Percentiles rank a stretch among this genome's conserved stretches.
Conservation (phyloP, 2,329 filamentous ascomycete species). For the Alternaria arborescens region DNA sequence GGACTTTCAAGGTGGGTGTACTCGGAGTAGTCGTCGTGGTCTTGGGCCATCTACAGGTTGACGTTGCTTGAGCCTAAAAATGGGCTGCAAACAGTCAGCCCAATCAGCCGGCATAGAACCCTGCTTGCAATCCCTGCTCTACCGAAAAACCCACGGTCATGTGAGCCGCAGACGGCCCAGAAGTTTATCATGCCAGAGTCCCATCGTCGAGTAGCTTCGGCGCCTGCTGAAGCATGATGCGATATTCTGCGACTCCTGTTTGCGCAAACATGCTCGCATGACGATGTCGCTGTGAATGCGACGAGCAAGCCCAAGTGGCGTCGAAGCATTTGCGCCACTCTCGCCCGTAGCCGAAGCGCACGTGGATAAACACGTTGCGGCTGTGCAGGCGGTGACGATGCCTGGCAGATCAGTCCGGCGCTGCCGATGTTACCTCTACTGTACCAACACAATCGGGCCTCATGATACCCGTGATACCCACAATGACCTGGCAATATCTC, state of each 20-base stretch:
- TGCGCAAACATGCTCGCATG: constrained; percentile 23
- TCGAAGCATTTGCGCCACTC: constrained; percentile 27
- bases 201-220: constrained; percentile 44
- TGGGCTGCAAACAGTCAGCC: constrained; percentile 41
- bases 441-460: constrained; percentile 10
- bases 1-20: constrained; percentile 40
- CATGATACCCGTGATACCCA: constrained; percentile 9
- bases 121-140: constrained; percentile 12
- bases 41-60: constrained; percentile 50
- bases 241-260: constrained; percentile 22
- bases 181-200: constrained; percentile 27
- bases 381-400: constrained; percentile 37
- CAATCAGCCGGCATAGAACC: constrained; percentile 43
- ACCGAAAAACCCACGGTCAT: constrained; percentile 37
- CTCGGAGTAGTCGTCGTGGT: constrained; percentile 42
- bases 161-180: constrained; percentile 43
- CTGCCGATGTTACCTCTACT: constrained; percentile 30
- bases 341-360: constrained; percentile 20
- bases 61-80: constrained; percentile 50
- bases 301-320: constrained; percentile 8
- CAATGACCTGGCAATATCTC: constrained; percentile 16
- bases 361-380: constrained; percentile 26
- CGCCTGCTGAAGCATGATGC: constrained; percentile 47
- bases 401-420: constrained; percentile 36
- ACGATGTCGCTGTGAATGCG: constrained; percentile 10